Evolutionary conservation across 352 stramenopile genomes (phyloP).

Genomic region (Hyaloperonospora brassicae): DNA sequence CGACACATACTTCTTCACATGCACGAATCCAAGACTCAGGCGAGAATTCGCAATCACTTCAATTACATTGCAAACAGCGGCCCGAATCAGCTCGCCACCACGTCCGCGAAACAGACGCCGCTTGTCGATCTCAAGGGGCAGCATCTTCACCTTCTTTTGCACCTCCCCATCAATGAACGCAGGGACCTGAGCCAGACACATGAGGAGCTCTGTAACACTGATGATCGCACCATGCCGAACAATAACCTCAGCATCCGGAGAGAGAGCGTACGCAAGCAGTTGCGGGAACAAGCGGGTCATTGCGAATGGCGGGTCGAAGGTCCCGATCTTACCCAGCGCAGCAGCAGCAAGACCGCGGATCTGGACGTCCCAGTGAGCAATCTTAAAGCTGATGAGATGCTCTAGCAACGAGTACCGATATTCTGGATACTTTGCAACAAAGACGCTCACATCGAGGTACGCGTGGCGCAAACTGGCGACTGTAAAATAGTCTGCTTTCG

Average conservation of each 20-base stretch:
- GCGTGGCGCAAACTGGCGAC: slow-evolving; percentile 88
- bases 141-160: slow-evolving; percentile 57
- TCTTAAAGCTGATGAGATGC: slow-evolving; percentile 81
- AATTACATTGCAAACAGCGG: slow-evolving; percentile 91
- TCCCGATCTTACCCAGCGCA: slow-evolving; percentile 79
- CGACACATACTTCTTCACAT: slow-evolving; percentile 70
- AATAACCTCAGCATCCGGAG: slow-evolving; percentile 84
- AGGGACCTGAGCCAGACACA: slow-evolving; percentile 37
- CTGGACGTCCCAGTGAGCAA: slow-evolving; percentile 93
- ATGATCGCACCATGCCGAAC: slow-evolving; percentile 91
- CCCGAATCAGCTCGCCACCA: slow-evolving; percentile 93
- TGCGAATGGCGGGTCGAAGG: slow-evolving; percentile 71
- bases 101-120: slow-evolving; percentile 91
- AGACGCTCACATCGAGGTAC: slow-evolving; percentile 88
- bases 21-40: slow-evolving; percentile 45
- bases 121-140: slow-evolving; percentile 89
- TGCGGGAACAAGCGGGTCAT: slow-evolving; percentile 70
- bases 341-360: slow-evolving; percentile 87
- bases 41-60: slow-evolving; percentile 72
- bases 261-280: slow-evolving; percentile 75
- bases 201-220: slow-evolving; percentile 80
- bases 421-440: slow-evolving; percentile 87
- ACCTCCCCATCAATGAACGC: slow-evolving; percentile 65
- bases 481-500: slow-evolving; percentile 95
- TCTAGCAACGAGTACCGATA: slow-evolving; percentile 82